Percentiles rank a stretch among this genome's conserved stretches.
These are phyloP conservation scores for Heritiera fomes DNA, from an alignment of 345 rosid genomes.

Conservation along the genomic window DNA sequence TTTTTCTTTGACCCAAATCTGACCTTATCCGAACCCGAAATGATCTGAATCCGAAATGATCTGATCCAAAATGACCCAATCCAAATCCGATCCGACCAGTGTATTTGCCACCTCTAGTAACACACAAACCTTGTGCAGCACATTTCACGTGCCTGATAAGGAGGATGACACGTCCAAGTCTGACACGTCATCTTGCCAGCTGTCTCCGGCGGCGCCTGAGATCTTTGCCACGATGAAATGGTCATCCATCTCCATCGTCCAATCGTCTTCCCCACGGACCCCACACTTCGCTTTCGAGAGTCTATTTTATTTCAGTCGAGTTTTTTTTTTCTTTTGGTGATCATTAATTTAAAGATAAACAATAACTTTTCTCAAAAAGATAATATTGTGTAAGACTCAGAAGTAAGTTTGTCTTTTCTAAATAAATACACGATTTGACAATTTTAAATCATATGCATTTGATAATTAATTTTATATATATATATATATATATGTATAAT, in stretches of 20 bases:
- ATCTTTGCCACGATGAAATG: constrained; percentile 12
- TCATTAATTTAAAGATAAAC: neutral
- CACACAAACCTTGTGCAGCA: neutral
- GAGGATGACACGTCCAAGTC: constrained; percentile 20
- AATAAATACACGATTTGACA: no score
- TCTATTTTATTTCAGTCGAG: constrained; percentile 6
- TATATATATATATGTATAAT: no score
- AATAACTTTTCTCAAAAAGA: neutral
- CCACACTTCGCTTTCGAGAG: neutral
- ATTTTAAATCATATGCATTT: no score
- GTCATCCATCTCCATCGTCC: constrained; percentile 10
- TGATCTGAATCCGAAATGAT: no score
- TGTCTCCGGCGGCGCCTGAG: neutral
- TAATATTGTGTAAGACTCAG: no score
- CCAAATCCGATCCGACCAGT: no score
- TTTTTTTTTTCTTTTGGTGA: neutral
- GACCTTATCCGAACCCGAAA: no score
- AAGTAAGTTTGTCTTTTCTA: neutral
- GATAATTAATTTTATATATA: no score
- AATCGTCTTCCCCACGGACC: neutral
- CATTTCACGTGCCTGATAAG: constrained; percentile 31
- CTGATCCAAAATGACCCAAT: no score
- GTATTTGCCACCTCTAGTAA: no score
- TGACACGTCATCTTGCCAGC: neutral
- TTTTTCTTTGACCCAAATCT: no score